Conservation (phyloP, 441 rosid species). For the Mallotus japonicus region DNA sequence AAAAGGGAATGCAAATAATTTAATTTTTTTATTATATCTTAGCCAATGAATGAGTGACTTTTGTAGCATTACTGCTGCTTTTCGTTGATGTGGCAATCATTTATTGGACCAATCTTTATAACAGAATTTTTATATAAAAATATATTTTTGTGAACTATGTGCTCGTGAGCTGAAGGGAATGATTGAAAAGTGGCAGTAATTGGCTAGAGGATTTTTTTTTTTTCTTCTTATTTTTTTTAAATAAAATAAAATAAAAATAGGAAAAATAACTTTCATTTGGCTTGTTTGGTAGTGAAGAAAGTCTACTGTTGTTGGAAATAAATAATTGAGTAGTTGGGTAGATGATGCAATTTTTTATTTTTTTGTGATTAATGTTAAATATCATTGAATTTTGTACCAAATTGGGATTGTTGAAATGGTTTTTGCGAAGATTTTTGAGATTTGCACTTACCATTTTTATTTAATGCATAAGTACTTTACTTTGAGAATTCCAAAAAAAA, state of each 20-base stretch:
- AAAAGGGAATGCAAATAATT: too few species aligned
- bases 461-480: neutral
- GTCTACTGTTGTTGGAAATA: neutral
- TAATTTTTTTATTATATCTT: too few species aligned
- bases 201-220: neutral
- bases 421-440: constrained; percentile 11
- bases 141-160: neutral
- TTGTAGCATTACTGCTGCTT: too few species aligned
- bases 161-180: neutral
- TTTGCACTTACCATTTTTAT: constrained; percentile 6
- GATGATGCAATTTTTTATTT: neutral
- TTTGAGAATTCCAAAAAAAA: too few species aligned
- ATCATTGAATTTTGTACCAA: neutral
- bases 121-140: too few species aligned
- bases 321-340: neutral
- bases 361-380: too few species aligned
- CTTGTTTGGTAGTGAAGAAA: neutral
- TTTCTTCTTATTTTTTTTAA: neutral
- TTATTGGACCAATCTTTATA: neutral
- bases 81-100: constrained; percentile 7
- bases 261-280: neutral
- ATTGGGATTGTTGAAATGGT: constrained; percentile 10
- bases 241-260: neutral
- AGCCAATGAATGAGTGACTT: too few species aligned
- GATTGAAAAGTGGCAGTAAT: neutral